A percentile compares a stretch with the other conserved stretches of the same genome.
phyloP scores from a whole-genome alignment of 2,329 filamentous ascomycete species.

The Aspergillus flavus region DNA sequence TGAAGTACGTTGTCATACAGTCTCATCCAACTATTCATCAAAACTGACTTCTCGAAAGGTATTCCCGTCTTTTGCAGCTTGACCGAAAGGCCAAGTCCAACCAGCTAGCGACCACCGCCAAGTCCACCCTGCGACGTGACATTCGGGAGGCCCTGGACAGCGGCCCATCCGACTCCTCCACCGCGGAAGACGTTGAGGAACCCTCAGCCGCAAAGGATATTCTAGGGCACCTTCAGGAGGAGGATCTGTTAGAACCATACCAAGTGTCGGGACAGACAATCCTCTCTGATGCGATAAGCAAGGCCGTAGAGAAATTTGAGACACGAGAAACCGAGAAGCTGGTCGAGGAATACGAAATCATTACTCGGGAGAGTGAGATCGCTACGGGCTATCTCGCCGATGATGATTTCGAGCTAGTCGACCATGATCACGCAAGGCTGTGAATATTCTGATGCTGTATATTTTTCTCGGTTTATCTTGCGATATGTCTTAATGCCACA shows the following conservation, averaged over 20 bases:
- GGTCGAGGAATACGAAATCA: constrained; percentile 63
- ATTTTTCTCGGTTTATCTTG: neutral
- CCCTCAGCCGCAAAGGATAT: constrained; percentile 50
- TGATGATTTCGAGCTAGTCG: constrained; percentile 48
- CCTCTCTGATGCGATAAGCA: constrained; percentile 57
- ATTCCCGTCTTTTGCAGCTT: constrained; percentile 12
- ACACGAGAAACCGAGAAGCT: constrained; percentile 63
- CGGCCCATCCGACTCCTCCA: constrained; percentile 33
- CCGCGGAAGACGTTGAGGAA: constrained; percentile 35
- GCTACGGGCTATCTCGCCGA: constrained; percentile 31
- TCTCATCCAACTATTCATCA: neutral
- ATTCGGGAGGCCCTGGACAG: constrained; percentile 36
- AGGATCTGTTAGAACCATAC: constrained; percentile 55
- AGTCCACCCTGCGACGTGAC: constrained; percentile 33
- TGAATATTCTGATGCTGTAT: neutral
- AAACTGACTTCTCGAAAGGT: constrained; percentile 5
- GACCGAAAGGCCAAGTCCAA: constrained; percentile 20
- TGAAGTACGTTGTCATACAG: constrained; percentile 20
- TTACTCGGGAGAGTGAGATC: constrained; percentile 44
- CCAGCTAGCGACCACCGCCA: constrained; percentile 20
- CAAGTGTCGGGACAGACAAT: constrained; percentile 60
- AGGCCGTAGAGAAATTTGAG: constrained; percentile 63
- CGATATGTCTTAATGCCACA: neutral
- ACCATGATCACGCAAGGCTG: constrained; percentile 33
- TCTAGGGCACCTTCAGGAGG: constrained; percentile 49